A percentile compares a stretch with the other conserved stretches of the same genome.
Evolutionary conservation across 2,329 filamentous ascomycete genomes (phyloP).

Genomic region (Penicillium rolfsii): DNA sequence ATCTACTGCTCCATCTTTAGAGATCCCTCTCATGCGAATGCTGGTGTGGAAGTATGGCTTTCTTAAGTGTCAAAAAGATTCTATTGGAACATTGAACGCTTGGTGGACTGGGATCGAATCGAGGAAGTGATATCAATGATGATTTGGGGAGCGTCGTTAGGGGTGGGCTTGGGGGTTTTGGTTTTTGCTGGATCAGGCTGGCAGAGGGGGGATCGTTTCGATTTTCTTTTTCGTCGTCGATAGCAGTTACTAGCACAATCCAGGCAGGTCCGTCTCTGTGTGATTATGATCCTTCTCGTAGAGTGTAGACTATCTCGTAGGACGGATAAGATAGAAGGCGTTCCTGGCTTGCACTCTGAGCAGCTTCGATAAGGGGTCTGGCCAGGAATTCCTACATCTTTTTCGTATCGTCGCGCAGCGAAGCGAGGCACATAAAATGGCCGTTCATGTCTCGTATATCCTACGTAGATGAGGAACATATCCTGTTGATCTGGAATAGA

Average conservation of each 20-base stretch:
- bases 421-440: no score
- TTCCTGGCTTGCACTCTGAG: no score
- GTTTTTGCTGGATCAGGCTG: conserved; percentile 1
- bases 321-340: neutral
- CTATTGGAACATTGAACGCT: neutral
- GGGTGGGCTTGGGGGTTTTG: neutral
- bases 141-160: conserved; percentile 1
- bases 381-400: no score
- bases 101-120: conserved; percentile 6
- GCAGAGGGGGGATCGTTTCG: conserved; percentile 18
- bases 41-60: neutral
- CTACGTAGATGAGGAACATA: no score
- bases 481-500: neutral
- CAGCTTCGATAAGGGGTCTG: no score
- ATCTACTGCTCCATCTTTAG: neutral
- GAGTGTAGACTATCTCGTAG: neutral
- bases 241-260: conserved; percentile 28
- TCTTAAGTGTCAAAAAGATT: neutral
- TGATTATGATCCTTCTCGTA: neutral
- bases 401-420: no score
- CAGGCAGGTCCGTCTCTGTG: conserved; percentile 27
- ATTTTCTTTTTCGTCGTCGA: conserved; percentile 23
- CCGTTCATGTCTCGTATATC: no score
- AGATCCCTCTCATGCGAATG: neutral
- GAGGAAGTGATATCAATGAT: neutral